phyloP scores from a whole-genome alignment of 176 grass and related monocot genomes.

The Urochloa ruziziensis region DNA sequence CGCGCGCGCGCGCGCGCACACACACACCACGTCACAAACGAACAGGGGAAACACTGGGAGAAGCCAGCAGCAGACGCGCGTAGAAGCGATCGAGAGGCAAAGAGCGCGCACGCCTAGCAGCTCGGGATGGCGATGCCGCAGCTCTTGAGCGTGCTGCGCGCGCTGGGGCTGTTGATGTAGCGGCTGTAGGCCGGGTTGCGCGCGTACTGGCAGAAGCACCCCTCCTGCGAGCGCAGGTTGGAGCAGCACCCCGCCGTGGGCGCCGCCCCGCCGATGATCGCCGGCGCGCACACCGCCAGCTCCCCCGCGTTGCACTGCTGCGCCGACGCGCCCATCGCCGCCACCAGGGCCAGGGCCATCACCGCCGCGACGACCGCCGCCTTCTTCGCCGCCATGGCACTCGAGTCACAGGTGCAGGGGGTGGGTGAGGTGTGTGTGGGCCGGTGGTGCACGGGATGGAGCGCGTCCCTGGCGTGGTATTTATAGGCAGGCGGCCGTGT shows the following conservation, averaged over 20 bases:
- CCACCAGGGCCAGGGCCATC: background rate
- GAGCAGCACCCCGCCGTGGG: conserved; percentile 32
- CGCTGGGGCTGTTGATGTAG: conserved; percentile 42
- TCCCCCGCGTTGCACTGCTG: conserved; percentile 23
- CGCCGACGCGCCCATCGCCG: background rate
- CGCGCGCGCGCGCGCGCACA: too few species aligned
- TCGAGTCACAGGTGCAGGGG: background rate
- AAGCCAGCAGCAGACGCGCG: too few species aligned
- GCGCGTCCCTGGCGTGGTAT: background rate
- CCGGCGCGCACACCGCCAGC: conserved; percentile 34
- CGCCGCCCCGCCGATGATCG: conserved; percentile 2
- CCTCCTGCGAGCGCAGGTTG: conserved; percentile 31
- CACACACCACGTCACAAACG: too few species aligned
- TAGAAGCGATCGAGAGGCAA: too few species aligned
- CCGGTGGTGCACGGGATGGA: background rate
- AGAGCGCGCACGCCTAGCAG: too few species aligned
- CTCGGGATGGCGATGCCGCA: conserved; percentile 36
- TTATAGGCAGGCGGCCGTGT: background rate
- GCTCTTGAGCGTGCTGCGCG: background rate
- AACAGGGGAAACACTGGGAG: too few species aligned
- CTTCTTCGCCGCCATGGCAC: background rate
- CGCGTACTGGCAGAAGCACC: conserved; percentile 54
- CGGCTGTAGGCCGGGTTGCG: conserved; percentile 20
- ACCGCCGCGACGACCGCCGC: background rate
- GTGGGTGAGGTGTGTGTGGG: background rate